These are phyloP conservation scores for Astrephomene gubernaculifera DNA, from an alignment of 139 green algal genomes.

Conservation along the genomic window DNA sequence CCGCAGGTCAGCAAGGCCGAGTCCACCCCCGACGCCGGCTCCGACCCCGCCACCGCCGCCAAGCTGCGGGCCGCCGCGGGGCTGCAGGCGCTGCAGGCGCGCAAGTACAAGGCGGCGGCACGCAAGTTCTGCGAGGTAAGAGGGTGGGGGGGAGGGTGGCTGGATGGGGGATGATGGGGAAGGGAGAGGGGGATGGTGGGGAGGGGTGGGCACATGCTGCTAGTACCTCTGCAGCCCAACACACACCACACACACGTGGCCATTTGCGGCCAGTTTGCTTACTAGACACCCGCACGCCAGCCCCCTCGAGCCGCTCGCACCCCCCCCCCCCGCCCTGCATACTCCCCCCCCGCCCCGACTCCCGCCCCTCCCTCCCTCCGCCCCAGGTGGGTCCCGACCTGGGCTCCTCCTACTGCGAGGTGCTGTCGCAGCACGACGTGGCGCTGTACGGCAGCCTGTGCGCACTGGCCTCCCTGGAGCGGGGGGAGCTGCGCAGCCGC, in stretches of 20 bases:
- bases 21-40: slow-evolving; percentile 13
- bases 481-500: slow-evolving; percentile 74
- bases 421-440: slow-evolving; percentile 86
- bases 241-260: no score
- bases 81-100: slow-evolving; percentile 68
- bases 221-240: no score
- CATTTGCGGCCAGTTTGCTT: no score
- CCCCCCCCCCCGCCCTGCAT: not conserved
- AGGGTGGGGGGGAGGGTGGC: not conserved
- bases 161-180: no score
- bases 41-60: slow-evolving; percentile 51
- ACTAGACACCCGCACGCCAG: no score
- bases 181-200: no score
- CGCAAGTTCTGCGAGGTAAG: slow-evolving; percentile 74
- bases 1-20: slow-evolving; percentile 26
- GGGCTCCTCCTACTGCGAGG: slow-evolving; percentile 78
- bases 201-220: no score
- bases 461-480: slow-evolving; percentile 89
- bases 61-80: slow-evolving; percentile 79
- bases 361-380: not conserved
- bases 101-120: slow-evolving; percentile 87
- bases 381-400: slow-evolving; percentile 77
- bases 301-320: not conserved
- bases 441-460: slow-evolving; percentile 90
- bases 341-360: not conserved